A percentile compares a stretch with the other conserved stretches of the same genome.
phyloP scores from a whole-genome alignment of 1,139 yeast genomes.

The Debaryomycetaceae sp. region DNA sequence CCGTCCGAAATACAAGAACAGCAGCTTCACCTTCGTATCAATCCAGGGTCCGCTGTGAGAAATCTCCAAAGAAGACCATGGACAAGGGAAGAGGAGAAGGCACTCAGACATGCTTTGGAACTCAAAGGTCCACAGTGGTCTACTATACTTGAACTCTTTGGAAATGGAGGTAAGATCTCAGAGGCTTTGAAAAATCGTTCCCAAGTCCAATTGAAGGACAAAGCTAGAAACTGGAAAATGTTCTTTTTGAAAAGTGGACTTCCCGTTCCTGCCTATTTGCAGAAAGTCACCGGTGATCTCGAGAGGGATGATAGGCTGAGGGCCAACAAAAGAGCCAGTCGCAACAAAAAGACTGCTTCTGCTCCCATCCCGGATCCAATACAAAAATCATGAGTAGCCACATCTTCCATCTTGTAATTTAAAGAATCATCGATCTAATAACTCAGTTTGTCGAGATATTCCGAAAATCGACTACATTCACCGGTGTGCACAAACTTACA shows the following conservation, averaged over 20 bases:
- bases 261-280: constrained; percentile 74
- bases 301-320: constrained; percentile 49
- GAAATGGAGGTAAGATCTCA: constrained; percentile 85
- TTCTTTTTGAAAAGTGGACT: constrained; percentile 69
- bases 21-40: constrained; percentile 38
- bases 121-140: constrained; percentile 93
- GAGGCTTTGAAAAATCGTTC: constrained; percentile 83
- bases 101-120: constrained; percentile 76
- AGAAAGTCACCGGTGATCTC: constrained; percentile 82
- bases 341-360: constrained; percentile 33
- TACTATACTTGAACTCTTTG: constrained; percentile 79
- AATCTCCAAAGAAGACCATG: constrained; percentile 61
- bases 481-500: no score
- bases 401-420: no score
- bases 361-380: constrained; percentile 32
- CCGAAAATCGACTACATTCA: no score
- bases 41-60: constrained; percentile 25
- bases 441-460: no score
- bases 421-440: no score
- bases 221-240: constrained; percentile 93
- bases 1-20: constrained; percentile 50
- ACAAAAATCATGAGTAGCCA: neutral
- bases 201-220: constrained; percentile 90
- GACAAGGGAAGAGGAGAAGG: constrained; percentile 87
- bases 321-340: constrained; percentile 15